Percentiles rank a stretch among this genome's conserved stretches.
Conservation (phyloP, 345 rosid genomes). For the Lepidium sativum region DNA sequence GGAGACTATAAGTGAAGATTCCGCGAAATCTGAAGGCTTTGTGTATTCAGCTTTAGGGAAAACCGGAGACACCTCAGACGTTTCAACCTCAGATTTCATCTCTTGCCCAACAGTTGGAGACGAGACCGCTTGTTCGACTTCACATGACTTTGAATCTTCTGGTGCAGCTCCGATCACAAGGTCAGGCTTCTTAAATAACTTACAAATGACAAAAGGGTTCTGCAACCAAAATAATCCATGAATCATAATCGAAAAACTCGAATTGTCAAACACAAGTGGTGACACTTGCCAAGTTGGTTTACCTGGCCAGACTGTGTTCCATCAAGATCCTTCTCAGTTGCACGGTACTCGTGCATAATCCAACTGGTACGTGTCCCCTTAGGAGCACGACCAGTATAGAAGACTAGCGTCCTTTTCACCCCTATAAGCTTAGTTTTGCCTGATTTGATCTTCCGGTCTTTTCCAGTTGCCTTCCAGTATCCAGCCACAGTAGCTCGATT, state of each 20-base stretch:
- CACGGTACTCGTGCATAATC: conserved; percentile 91
- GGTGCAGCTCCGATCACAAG: conserved; percentile 11
- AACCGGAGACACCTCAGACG: conserved; percentile 25
- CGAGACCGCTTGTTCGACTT: conserved; percentile 26
- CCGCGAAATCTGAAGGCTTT: background rate
- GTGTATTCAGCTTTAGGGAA: conserved; percentile 6
- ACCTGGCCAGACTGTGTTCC: conserved; percentile 87
- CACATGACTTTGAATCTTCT: conserved; percentile 29
- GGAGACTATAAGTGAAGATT: conserved; percentile 7
- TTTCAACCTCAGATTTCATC: conserved; percentile 15
- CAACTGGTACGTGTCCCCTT: conserved; percentile 59
- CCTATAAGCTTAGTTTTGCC: conserved; percentile 48
- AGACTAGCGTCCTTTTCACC: conserved; percentile 86
- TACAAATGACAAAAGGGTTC: conserved; percentile 55
- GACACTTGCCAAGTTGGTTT: background rate
- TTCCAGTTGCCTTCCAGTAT: conserved; percentile 96
- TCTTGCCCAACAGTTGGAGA: conserved; percentile 29
- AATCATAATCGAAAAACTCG: background rate
- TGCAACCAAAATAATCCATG: conserved; percentile 21
- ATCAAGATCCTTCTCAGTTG: conserved; percentile 62
- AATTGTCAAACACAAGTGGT: background rate
- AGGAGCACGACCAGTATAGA: conserved; percentile 79
- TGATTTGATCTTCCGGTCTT: conserved; percentile 65
- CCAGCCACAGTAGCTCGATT: conserved; percentile 81
- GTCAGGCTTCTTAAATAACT: conserved; percentile 63